Evolutionary conservation across 2,329 filamentous ascomycete genomes (phyloP), one percentile per base, ranked within the genome.

Genomic region (Trichoderma citrinoviride): DNA sequence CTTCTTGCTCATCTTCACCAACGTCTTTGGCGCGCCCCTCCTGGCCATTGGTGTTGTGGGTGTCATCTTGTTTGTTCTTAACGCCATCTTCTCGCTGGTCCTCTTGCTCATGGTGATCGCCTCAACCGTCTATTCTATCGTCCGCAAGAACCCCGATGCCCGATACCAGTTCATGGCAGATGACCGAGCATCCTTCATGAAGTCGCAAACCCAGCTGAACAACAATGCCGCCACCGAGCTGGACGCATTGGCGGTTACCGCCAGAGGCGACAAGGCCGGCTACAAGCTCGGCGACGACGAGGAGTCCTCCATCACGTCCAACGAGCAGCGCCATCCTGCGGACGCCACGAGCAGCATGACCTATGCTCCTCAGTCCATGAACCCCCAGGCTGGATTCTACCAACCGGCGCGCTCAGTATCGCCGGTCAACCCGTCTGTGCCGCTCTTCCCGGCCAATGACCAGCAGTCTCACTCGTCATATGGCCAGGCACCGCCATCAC

Each of bases 121-220:
- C 83, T 78, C 92, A 15, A 80, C 79, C n/a, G 73, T 75, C 6
- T 72, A 93, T 69, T 90, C 92, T 54, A 87, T 97, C 73, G 87
- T 92, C 75, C 91, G 92, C 67, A 96, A 96, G 85, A 96, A 97
- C 79, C 94, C 94, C 21, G 94, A 98, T 74, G 92, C 90, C 47
- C 89, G 93, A 67, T 98, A 98, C 79, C 92, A 97, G 78, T 93
- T 92, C 72, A 97, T 98, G 93, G 90, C 90, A 61, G 94, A 98
- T 73, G 94, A 98, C 77, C 90, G 94, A 71, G 92, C 92, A 57
- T 97, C 93, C 10, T 97, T 98, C 79, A 97, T 97, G 87, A 97
- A 97, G 82, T 97, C 93, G 15, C 91, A 95, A 77, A 91, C 91
- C 3, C 89, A 94, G 73, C 82, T 97, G 61, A 86, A 79, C 58